Conservation (phyloP, 495 filamentous ascomycete genomes). For the Durotheca rogersii region DNA sequence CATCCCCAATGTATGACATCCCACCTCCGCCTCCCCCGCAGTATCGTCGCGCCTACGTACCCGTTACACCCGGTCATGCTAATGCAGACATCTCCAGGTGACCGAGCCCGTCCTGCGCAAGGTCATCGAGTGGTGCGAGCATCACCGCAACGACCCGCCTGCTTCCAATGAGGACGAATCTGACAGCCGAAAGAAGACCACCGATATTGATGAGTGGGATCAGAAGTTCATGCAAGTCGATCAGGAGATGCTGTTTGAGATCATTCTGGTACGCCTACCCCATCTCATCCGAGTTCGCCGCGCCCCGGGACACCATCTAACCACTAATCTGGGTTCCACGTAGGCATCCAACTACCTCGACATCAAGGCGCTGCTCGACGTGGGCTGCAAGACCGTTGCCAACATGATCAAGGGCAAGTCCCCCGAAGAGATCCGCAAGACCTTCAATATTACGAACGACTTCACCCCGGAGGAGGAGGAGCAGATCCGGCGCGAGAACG, state of each 20-base stretch:
- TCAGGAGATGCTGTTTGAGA: constrained; percentile 99
- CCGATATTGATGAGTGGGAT: constrained; percentile 99
- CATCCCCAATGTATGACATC: constrained; percentile 77
- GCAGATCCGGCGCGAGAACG: constrained; percentile 80
- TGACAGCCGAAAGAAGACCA: constrained; percentile 94
- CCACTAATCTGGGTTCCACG: constrained; percentile 12
- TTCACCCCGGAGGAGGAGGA: constrained; percentile 83
- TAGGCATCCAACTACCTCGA: constrained; percentile 77
- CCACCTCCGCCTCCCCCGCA: background rate
- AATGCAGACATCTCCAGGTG: too few species aligned
- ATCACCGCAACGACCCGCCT: constrained; percentile 86
- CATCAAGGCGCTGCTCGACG: constrained; percentile 78
- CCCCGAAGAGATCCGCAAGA: constrained; percentile 78
- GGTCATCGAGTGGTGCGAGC: constrained; percentile 95
- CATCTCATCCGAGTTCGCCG: background rate
- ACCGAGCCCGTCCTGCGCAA: constrained; percentile 92
- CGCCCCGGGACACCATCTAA: background rate
- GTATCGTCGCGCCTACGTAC: background rate
- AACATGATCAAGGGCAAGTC: constrained; percentile 90
- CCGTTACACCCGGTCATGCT: too few species aligned
- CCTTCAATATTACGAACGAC: constrained; percentile 82
- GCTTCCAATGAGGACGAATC: constrained; percentile 79
- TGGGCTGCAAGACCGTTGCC: constrained; percentile 81
- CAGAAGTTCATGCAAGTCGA: constrained; percentile 99
- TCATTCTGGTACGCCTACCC: constrained; percentile 77